Conservation (phyloP, 2,329 filamentous ascomycete species). For the Epichloe coenophiala region DNA sequence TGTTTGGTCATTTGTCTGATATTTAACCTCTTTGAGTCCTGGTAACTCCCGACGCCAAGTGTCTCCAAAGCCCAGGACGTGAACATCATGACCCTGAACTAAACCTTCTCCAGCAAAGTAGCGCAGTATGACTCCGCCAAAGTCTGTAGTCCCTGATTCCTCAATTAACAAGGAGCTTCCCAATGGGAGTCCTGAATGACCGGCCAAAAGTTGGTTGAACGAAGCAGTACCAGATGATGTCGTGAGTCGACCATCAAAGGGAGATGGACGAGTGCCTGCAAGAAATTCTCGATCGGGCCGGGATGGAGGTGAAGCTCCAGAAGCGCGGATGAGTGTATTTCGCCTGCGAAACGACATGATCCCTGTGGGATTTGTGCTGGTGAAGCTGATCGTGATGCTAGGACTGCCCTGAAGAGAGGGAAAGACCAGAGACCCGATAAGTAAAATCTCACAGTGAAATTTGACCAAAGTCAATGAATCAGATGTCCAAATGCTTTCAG, state of each 20-base stretch:
- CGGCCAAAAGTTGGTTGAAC: slow-evolving; percentile 71
- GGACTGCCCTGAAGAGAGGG: neutral
- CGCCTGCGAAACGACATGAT: slow-evolving; percentile 45
- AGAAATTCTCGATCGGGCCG: slow-evolving; percentile 24
- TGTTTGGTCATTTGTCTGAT: slow-evolving; percentile 24
- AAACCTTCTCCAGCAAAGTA: slow-evolving; percentile 92
- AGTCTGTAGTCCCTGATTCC: slow-evolving; percentile 89
- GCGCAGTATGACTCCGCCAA: slow-evolving; percentile 66
- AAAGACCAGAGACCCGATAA: neutral
- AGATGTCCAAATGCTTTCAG: no score
- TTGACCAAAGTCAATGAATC: no score
- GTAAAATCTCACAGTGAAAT: neutral
- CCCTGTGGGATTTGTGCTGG: neutral
- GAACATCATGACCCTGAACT: slow-evolving; percentile 77
- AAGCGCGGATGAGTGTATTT: slow-evolving; percentile 34
- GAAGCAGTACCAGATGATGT: slow-evolving; percentile 86
- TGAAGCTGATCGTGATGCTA: neutral
- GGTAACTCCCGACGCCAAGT: slow-evolving; percentile 76
- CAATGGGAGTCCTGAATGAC: slow-evolving; percentile 72
- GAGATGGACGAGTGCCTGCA: slow-evolving; percentile 61
- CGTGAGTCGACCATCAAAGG: slow-evolving; percentile 72
- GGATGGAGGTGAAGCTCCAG: slow-evolving; percentile 10
- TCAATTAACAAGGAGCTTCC: slow-evolving; percentile 71
- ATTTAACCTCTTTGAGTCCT: slow-evolving; percentile 39
- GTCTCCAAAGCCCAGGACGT: slow-evolving; percentile 69